Evolutionary conservation across 352 stramenopile genomes (phyloP).

Genomic region (Phytophthora boehmeriae): DNA sequence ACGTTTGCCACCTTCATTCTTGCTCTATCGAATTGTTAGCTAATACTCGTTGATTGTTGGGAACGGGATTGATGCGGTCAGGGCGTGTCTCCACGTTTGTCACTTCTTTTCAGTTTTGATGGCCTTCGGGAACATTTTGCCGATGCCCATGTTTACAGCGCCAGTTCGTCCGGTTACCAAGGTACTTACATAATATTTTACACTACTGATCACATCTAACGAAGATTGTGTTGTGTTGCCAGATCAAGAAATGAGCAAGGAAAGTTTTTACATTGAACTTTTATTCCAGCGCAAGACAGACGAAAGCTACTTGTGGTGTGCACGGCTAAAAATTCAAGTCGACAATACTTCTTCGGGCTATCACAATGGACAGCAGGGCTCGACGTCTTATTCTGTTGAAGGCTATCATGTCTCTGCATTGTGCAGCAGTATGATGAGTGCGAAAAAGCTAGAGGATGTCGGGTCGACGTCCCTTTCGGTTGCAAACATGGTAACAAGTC

Average conservation of each 20-base stretch:
- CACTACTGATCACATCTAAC: constrained; percentile 5
- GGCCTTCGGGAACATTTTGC: constrained; percentile 54
- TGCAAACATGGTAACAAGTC: constrained; percentile 32
- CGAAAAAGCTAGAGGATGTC: constrained; percentile 25
- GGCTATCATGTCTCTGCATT: constrained; percentile 58
- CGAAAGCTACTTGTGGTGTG: constrained; percentile 56
- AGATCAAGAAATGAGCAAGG: constrained; percentile 62
- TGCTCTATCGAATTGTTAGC: neutral
- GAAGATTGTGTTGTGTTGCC: constrained; percentile 3
- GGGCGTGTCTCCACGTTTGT: constrained; percentile 62
- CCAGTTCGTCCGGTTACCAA: constrained; percentile 72
- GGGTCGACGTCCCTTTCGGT: constrained; percentile 34
- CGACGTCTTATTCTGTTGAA: constrained; percentile 52
- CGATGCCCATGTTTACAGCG: constrained; percentile 55
- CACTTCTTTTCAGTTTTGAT: constrained; percentile 55
- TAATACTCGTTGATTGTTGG: neutral
- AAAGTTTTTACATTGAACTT: constrained; percentile 63
- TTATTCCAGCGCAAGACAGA: constrained; percentile 53
- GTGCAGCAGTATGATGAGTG: constrained; percentile 56
- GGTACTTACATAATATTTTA: constrained; percentile 31
- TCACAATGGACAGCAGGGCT: constrained; percentile 19
- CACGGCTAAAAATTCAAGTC: constrained; percentile 62
- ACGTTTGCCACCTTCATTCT: constrained; percentile 7
- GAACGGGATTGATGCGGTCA: constrained; percentile 25
- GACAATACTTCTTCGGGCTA: constrained; percentile 32